These are phyloP conservation scores for Pyricularia sp. DNA, from an alignment of 2,329 filamentous ascomycete species.

Conservation along the genomic window DNA sequence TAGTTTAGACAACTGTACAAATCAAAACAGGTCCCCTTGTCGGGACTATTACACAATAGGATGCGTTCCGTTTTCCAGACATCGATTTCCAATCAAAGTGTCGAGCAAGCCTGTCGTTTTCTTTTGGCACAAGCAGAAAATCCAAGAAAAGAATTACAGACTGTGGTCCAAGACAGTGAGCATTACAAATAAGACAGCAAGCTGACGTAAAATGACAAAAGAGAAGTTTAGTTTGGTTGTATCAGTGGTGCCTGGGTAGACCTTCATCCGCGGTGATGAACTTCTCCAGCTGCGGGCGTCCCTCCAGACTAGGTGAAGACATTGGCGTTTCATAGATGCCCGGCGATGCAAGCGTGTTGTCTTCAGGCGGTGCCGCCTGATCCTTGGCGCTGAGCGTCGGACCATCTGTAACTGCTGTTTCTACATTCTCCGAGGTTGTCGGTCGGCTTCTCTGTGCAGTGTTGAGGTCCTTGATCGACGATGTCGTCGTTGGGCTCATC, in stretches of 20 bases:
- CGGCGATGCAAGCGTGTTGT: neutral
- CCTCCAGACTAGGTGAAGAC: neutral
- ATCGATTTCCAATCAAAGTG: neutral
- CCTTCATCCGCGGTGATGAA: conserved; percentile 7
- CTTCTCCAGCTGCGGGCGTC: conserved; percentile 5
- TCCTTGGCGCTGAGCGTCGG: neutral
- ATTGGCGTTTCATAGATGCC: conserved; percentile 4
- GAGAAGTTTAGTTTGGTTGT: neutral
- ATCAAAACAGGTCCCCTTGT: neutral
- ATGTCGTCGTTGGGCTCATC: conserved; percentile 18
- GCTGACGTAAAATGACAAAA: neutral
- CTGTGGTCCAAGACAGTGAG: neutral
- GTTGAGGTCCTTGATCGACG: neutral
- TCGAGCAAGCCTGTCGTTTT: neutral
- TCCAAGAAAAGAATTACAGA: neutral
- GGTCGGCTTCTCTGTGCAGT: neutral
- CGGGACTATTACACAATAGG: neutral
- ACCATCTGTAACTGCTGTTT: neutral
- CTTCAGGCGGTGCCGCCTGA: neutral
- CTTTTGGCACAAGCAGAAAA: neutral
- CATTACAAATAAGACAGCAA: neutral
- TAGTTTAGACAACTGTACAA: neutral
- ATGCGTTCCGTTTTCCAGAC: neutral
- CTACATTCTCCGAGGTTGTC: neutral
- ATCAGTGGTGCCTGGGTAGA: neutral